Base-by-base conservation (phyloP, 345 rosid species). In the Nephelium lappaceum region DNA sequence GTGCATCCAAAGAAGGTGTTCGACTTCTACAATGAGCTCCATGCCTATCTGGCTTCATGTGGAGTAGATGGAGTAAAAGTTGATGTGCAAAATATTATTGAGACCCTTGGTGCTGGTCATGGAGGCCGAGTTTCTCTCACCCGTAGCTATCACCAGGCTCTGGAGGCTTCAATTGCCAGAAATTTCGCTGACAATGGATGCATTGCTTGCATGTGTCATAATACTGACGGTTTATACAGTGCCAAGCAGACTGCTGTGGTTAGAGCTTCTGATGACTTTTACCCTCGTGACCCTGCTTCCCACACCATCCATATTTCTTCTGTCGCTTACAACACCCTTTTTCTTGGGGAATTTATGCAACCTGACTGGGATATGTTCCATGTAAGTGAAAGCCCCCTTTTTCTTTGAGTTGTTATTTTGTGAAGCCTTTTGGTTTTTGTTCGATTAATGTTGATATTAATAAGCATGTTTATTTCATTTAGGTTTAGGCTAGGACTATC, bases 291-390 rank as follows among this genome's bases (percentile, higher is more conserved):
- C 67, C 97, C 98, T 76, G 98, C 98, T 71, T 96, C 99, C 55
- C 99, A 96, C 86, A 96, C 98, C 38, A 91, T 93, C 67, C 99
- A 94, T 70, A 91, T 96, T 16, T 93, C 99, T 21, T 91, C 98
- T 0, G 99, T 96, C 42, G 98, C 98, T 6, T 96, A 93, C 73
- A 96, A 96, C 84, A 86, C 93, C 0, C 88, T 96, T 69, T 94
- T 96, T 87, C 97, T 96, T 9, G 99, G 99, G 57, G 99, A 96
- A 81, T 94, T 96, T 74, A 91, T 94, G 98, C 99, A 93, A 78
- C 98, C 98, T 81, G 99, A 96, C 74, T 96, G 99, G 99, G 99
- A 96, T 85, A 96, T 96, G 99, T 96, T 96, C 84, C 99, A 96
- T 75, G 98, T 94, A 86, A 87, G 98, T 87, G n/a, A 80, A 81